Evolutionary conservation across 2,329 filamentous ascomycete genomes (phyloP), one percentile per base, ranked within the genome.

Genomic region (Microthyrium microscopicum): DNA sequence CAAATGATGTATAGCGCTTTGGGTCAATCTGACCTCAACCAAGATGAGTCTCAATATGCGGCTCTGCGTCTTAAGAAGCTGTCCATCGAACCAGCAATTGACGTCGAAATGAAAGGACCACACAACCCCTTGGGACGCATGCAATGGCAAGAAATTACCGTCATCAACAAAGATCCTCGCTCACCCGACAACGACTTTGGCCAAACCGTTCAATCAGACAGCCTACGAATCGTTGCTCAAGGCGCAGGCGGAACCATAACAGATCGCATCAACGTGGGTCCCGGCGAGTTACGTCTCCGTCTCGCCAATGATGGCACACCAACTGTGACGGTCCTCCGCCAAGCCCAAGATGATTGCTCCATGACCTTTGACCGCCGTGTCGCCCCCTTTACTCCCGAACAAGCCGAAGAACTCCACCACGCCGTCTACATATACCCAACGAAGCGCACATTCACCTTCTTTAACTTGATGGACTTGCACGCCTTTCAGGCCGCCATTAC

Each of bases 401-500:
- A 73, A 29, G 60, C 91, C 37, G 54, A 64, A 1, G 66, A 73
- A n/a, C 66, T 77, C 3, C 53, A 85, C 22, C 68, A 73, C 33
- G 62, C 50, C 40, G 52, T 55, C 31, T 78, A 50, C 52, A 64
- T 41, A 45, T 65, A 64, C 17, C 66, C 68, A 28, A 83, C 81
- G 1, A 68, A 85, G 33, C 73, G 84, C 19, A 77, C 70, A 2
- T 75, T 81, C 26, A 55, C 52, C 1, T 64, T 58, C 39, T 51
- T 52, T 29, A 49, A 53, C 4, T 49, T 52, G 31, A 45, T 48
- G 27, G 61, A 85, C 43, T 60, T 94, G 8, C 84, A 93, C 50
- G 58, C 63, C 5, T 92, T 93, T 53, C 71, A 93, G 50, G 62
- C 65, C 31, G 78, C 81, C 3, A 60, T 92, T 36, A 92, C 83